Evolutionary conservation across 352 stramenopile genomes (phyloP).

Genomic region (Phytophthora pinifolia): DNA sequence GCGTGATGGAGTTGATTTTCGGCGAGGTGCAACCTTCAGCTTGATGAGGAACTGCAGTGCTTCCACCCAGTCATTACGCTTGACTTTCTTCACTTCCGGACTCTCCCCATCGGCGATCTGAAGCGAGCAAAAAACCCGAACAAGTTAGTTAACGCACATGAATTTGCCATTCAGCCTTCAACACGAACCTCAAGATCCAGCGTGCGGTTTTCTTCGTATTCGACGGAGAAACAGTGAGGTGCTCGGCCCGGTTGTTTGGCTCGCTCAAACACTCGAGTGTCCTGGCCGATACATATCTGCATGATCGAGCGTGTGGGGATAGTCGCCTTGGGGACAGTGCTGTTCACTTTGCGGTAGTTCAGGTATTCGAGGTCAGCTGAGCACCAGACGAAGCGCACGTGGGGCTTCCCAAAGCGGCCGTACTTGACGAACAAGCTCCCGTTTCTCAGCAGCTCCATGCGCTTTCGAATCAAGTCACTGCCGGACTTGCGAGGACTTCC

Average conservation of each 20-base stretch:
- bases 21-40: constrained; percentile 38
- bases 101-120: constrained; percentile 70
- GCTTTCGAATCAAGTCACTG: constrained; percentile 62
- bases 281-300: constrained; percentile 45
- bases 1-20: constrained; percentile 7
- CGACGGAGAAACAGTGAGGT: constrained; percentile 71
- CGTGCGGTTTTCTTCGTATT: constrained; percentile 77
- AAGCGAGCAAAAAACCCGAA: not conserved
- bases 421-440: constrained; percentile 83
- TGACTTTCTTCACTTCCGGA: constrained; percentile 56
- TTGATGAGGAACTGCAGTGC: constrained; percentile 74
- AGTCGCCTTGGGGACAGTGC: constrained; percentile 46
- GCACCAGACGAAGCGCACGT: constrained; percentile 84
- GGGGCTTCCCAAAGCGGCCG: constrained; percentile 66
- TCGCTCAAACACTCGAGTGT: constrained; percentile 65
- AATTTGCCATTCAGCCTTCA: not conserved
- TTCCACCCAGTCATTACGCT: constrained; percentile 68
- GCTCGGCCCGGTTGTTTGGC: constrained; percentile 49
- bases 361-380: constrained; percentile 74
- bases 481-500: constrained; percentile 28
- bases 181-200: constrained; percentile 65
- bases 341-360: constrained; percentile 66
- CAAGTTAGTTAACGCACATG: not conserved
- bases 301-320: constrained; percentile 58
- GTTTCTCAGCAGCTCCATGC: constrained; percentile 71